Conservation (phyloP, 2,329 filamentous ascomycete species). For the Hypoxylon sp. region DNA sequence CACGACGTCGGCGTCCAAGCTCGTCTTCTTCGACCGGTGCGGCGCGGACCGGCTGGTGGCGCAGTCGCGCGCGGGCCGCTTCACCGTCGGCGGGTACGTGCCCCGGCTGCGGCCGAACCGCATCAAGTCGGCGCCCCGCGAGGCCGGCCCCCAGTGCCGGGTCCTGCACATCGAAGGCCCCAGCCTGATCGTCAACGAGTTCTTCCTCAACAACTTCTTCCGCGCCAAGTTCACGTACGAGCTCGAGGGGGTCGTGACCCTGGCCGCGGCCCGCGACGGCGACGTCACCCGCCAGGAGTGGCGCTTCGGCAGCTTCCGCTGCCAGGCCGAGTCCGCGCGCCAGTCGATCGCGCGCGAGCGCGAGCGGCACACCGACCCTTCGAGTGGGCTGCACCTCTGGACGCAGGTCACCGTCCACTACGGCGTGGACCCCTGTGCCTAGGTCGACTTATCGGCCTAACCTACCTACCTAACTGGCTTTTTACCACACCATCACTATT, state of each 20-base stretch:
- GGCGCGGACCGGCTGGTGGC: constrained; percentile 62
- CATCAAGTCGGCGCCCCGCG: constrained; percentile 55
- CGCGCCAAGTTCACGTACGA: constrained; percentile 59
- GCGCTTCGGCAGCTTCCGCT: constrained; percentile 66
- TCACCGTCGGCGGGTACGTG: constrained; percentile 54
- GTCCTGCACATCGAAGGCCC: constrained; percentile 64
- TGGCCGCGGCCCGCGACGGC: constrained; percentile 37
- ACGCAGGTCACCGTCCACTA: constrained; percentile 33
- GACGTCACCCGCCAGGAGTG: constrained; percentile 57
- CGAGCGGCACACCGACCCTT: constrained; percentile 5
- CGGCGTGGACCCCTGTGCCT: constrained; percentile 39
- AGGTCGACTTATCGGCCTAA: too few relatives aligned
- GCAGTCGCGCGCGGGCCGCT: constrained; percentile 56
- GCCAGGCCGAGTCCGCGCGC: constrained; percentile 63
- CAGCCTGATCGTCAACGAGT: constrained; percentile 57
- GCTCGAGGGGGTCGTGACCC: constrained; percentile 56
- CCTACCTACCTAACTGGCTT: too few relatives aligned
- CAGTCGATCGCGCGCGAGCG: constrained; percentile 37
- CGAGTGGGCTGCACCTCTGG: constrained; percentile 15
- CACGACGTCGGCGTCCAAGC: constrained; percentile 50
- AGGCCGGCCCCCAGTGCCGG: constrained; percentile 53
- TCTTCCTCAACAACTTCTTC: constrained; percentile 57
- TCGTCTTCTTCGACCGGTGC: constrained; percentile 62
- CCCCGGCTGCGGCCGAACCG: constrained; percentile 61
- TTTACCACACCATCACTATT: too few relatives aligned